Percentiles rank a stretch among this genome's conserved stretches.
Conservation (phyloP, 2,329 filamentous ascomycete genomes). For the Ustulina deusta region DNA sequence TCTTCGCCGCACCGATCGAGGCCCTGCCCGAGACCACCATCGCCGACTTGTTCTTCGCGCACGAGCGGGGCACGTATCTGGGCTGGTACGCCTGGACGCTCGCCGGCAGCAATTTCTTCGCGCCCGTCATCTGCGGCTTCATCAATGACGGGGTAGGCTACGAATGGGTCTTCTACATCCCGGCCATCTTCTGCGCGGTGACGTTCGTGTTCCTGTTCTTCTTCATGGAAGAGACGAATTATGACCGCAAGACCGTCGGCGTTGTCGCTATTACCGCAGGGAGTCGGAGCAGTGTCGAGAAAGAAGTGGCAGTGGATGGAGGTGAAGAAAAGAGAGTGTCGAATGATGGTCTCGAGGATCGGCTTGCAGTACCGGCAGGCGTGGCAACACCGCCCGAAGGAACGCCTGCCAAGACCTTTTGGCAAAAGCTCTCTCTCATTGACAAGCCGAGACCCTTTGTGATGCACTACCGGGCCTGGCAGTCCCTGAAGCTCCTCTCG, state of each 20-base stretch:
- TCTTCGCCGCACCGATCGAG: slow-evolving; percentile 60
- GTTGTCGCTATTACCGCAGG: slow-evolving; percentile 35
- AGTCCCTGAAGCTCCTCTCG: slow-evolving; percentile 53
- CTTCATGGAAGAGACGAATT: slow-evolving; percentile 71
- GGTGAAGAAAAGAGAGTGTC: slow-evolving; percentile 37
- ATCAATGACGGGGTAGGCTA: slow-evolving; percentile 58
- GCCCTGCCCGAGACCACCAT: slow-evolving; percentile 60
- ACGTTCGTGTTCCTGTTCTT: slow-evolving; percentile 60
- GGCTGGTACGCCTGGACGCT: slow-evolving; percentile 57
- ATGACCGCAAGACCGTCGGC: slow-evolving; percentile 55
- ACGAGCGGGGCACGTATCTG: slow-evolving; percentile 59
- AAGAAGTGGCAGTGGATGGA: slow-evolving; percentile 31
- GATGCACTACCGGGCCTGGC: slow-evolving; percentile 55
- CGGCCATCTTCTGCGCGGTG: slow-evolving; percentile 54
- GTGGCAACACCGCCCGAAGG: slow-evolving; percentile 1
- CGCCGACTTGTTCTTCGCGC: slow-evolving; percentile 57
- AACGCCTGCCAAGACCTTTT: slow-evolving; percentile 53
- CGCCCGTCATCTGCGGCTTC: slow-evolving; percentile 59
- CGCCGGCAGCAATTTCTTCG: slow-evolving; percentile 58
- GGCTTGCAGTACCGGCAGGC: slow-evolving; percentile 39
- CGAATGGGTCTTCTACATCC: slow-evolving; percentile 59
- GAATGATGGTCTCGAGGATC: slow-evolving; percentile 36
- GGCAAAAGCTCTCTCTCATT: slow-evolving; percentile 57
- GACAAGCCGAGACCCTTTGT: slow-evolving; percentile 56
- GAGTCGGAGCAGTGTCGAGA: slow-evolving; percentile 20